Evolutionary conservation across 1,139 yeast species (phyloP).

Genomic region (Pichia kudriavzevii): DNA sequence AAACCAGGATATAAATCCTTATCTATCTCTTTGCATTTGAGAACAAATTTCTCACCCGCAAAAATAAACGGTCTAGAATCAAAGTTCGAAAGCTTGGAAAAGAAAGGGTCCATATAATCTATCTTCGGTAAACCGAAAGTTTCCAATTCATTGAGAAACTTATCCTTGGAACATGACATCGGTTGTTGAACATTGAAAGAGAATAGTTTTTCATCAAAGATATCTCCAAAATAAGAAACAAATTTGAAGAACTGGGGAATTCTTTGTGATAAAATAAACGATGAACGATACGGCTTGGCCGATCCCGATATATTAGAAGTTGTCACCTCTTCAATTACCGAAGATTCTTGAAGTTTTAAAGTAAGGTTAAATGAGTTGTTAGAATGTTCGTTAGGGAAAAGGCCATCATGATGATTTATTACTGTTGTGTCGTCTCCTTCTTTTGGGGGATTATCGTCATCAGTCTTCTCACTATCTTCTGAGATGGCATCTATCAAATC

Average conservation of each 20-base stretch:
- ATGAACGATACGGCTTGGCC: neutral
- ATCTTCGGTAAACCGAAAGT: constrained; percentile 40
- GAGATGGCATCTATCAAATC: no score
- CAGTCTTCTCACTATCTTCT: no score
- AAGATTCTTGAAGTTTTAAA: constrained; percentile 10
- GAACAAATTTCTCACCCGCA: constrained; percentile 56
- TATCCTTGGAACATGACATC: constrained; percentile 10
- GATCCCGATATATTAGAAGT: constrained; percentile 4
- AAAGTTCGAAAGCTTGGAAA: constrained; percentile 43
- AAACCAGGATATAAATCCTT: constrained; percentile 5
- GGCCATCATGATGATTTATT: no score
- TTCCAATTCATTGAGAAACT: constrained; percentile 21
- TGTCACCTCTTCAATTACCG: constrained; percentile 1
- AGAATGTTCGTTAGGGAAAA: no score
- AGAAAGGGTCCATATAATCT: constrained; percentile 58
- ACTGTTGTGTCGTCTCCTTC: no score
- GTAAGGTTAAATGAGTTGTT: no score
- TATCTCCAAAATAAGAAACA: constrained; percentile 3
- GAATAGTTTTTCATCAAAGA: constrained; percentile 1
- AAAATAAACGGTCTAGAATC: constrained; percentile 50
- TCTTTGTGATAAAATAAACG: constrained; percentile 3
- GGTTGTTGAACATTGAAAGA: constrained; percentile 17
- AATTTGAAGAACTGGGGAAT: neutral
- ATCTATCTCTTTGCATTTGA: constrained; percentile 28
- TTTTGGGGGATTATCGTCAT: no score